These are phyloP conservation scores for Solanum megistacrolobum DNA, from an alignment of 257 asterid species.

Conservation along the genomic window DNA sequence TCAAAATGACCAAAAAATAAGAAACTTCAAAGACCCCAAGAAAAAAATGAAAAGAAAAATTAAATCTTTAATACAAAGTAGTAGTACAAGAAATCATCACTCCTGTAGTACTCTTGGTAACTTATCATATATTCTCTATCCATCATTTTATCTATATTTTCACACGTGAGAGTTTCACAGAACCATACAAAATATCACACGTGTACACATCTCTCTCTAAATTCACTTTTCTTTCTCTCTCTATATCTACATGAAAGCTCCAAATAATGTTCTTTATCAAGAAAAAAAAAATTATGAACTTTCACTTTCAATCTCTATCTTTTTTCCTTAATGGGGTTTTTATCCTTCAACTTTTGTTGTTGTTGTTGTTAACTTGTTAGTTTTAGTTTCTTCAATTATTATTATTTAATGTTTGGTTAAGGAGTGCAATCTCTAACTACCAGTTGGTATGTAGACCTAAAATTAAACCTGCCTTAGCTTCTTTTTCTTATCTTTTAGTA, in stretches of 20 bases:
- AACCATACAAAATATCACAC: slow-evolving; percentile 8
- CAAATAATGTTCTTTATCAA: slow-evolving; percentile 15
- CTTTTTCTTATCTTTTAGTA: neutral
- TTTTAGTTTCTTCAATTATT: slow-evolving; percentile 23
- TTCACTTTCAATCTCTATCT: slow-evolving; percentile 11
- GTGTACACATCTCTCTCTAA: slow-evolving; percentile 7
- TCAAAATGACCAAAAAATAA: neutral
- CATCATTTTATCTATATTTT: slow-evolving; percentile 34
- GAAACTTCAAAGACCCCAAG: slow-evolving; percentile 3
- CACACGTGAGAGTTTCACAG: slow-evolving; percentile 63
- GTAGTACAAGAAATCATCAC: slow-evolving; percentile 46
- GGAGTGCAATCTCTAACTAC: slow-evolving; percentile 91
- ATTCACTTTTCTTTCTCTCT: slow-evolving; percentile 10
- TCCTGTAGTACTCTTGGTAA: slow-evolving; percentile 25
- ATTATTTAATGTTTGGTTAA: slow-evolving; percentile 73
- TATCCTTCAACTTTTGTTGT: slow-evolving; percentile 1
- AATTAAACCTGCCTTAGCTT: slow-evolving; percentile 17
- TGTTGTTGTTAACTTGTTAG: slow-evolving; percentile 35
- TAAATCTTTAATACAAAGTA: slow-evolving; percentile 19
- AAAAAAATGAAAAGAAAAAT: slow-evolving; percentile 5
- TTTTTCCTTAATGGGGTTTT: slow-evolving; percentile 6
- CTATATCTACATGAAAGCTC: slow-evolving; percentile 27
- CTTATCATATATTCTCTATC: slow-evolving; percentile 31
- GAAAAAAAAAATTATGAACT: slow-evolving; percentile 11
- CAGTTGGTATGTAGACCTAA: slow-evolving; percentile 95